Base-by-base conservation (phyloP, 768 basidiomycete species). In the Lyophyllum shimeji region DNA sequence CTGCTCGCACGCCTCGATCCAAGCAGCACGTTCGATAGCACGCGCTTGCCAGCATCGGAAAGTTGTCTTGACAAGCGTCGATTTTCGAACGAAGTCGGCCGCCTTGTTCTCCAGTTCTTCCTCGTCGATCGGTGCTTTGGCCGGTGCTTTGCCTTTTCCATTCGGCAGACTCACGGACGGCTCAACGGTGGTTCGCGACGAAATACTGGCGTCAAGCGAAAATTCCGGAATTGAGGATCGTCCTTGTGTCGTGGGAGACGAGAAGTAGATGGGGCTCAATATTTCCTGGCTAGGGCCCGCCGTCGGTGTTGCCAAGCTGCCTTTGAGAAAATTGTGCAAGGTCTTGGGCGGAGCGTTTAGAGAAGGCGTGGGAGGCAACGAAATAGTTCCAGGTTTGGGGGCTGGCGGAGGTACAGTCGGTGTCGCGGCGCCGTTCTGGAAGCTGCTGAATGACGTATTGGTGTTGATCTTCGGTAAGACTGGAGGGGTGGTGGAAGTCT, bases 1-100 rank as follows among this genome's bases (percentile, higher is more conserved):
- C 44, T 82, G 81, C 53, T 69, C 71, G 56, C 81, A 81, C 0
- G 89, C 89, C 48, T 87, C 84, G 4, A 77, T 63, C 79, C 83
- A 89, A n/a, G 76, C 80, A 34, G 70, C 76, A 50, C 75, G 73
- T 31, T 81, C 79, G 1, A 69, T 69, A 8, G 76, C 59, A 45
- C 74, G 74, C 58, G 77, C 67, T 60, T 75, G 64, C 86, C 86
- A 87, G 34, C 57, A 65, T 43, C 63, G 62, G 56, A 83, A 82
- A 33, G 62, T 70, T 33, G 67, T 61, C 58, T 73, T 78, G 33
- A 85, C 74, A 25, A 76, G 52, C 21, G 63, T 56, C 24, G 76
- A 69, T 52, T 69, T 73, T 45, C 71, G 73, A 20, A 66, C 68
- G 63, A 85, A 85, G 2, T 64, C 64, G 17, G 74, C 47, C 7